A percentile compares a stretch with the other conserved stretches of the same genome.
phyloP scores from a whole-genome alignment of 2,329 filamentous ascomycete species.

The Pseudogymnoascus sp. region DNA sequence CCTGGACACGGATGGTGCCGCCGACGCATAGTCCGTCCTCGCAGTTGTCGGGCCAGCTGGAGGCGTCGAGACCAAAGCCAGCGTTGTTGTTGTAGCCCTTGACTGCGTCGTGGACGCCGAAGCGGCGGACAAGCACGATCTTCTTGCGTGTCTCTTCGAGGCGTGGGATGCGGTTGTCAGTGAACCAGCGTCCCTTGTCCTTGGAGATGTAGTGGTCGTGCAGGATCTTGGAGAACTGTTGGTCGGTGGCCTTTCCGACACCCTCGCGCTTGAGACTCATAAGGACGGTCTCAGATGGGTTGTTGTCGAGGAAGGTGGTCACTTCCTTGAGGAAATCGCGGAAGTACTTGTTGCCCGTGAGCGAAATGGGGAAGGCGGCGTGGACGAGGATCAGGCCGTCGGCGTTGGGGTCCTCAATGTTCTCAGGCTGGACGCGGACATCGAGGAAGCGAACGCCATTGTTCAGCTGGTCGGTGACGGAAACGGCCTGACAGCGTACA shows the following conservation, averaged over 20 bases:
- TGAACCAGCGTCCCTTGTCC: slow-evolving; percentile 64
- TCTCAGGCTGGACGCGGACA: slow-evolving; percentile 66
- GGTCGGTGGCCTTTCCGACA: slow-evolving; percentile 69
- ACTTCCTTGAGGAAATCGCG: slow-evolving; percentile 63
- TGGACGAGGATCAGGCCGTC: slow-evolving; percentile 78
- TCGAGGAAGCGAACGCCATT: slow-evolving; percentile 95
- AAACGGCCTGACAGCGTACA: slow-evolving; percentile 84
- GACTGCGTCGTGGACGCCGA: slow-evolving; percentile 54
- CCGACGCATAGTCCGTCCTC: slow-evolving; percentile 63
- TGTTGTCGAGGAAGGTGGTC: slow-evolving; percentile 66
- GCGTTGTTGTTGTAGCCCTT: slow-evolving; percentile 41
- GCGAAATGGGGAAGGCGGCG: slow-evolving; percentile 77
- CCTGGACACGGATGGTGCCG: slow-evolving; percentile 77
- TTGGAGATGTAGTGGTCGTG: slow-evolving; percentile 61
- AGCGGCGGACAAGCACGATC: slow-evolving; percentile 78
- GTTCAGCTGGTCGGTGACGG: slow-evolving; percentile 67
- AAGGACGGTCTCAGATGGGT: slow-evolving; percentile 76
- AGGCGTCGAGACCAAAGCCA: slow-evolving; percentile 55
- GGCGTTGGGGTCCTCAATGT: slow-evolving; percentile 48
- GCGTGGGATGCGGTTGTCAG: slow-evolving; percentile 65
- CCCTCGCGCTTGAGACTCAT: slow-evolving; percentile 90
- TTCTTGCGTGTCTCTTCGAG: slow-evolving; percentile 75
- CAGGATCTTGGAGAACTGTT: slow-evolving; percentile 68
- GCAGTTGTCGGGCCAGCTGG: slow-evolving; percentile 81
- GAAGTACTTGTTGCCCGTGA: slow-evolving; percentile 76